Evolutionary conservation across 331 rosid species (phyloP).

Genomic region (Pyrus hybrid): DNA sequence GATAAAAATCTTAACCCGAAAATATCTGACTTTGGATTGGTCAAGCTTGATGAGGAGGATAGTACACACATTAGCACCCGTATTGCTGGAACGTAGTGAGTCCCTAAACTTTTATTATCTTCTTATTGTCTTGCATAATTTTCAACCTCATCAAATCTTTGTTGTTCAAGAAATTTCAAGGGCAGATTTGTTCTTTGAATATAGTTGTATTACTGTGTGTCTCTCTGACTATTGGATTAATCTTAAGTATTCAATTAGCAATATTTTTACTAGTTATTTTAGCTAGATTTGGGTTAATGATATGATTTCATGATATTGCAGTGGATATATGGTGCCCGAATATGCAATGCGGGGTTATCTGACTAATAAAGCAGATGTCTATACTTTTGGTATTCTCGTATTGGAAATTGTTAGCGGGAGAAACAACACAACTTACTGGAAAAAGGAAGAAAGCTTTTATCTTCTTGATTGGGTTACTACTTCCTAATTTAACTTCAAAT

Average conservation of each 20-base stretch:
- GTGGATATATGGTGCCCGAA: slow-evolving; percentile 62
- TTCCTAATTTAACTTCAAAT: neutral
- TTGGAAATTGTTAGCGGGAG: slow-evolving; percentile 50
- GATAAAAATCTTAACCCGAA: slow-evolving; percentile 57
- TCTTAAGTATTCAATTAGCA: neutral
- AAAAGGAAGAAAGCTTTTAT: slow-evolving; percentile 24
- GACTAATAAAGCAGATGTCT: slow-evolving; percentile 55
- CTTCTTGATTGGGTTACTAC: slow-evolving; percentile 47
- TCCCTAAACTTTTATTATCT: neutral
- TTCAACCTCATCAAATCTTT: neutral
- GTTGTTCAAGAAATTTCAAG: neutral
- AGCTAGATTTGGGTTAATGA: too few species aligned
- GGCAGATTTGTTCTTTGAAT: neutral
- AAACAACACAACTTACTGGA: too few species aligned
- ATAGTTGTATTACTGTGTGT: neutral
- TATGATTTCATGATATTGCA: neutral
- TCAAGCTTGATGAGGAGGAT: slow-evolving; percentile 62
- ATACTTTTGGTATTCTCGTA: slow-evolving; percentile 50
- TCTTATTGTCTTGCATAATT: neutral
- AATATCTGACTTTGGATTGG: slow-evolving; percentile 70
- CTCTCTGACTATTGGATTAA: neutral
- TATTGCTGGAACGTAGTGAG: slow-evolving; percentile 68
- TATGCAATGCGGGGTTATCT: slow-evolving; percentile 58
- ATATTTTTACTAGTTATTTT: too few species aligned
- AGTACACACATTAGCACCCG: slow-evolving; percentile 53